Evolutionary conservation across 306 rosid species (phyloP), one percentile per base, ranked within the genome.

Genomic region (Trifolium fragiferum): DNA sequence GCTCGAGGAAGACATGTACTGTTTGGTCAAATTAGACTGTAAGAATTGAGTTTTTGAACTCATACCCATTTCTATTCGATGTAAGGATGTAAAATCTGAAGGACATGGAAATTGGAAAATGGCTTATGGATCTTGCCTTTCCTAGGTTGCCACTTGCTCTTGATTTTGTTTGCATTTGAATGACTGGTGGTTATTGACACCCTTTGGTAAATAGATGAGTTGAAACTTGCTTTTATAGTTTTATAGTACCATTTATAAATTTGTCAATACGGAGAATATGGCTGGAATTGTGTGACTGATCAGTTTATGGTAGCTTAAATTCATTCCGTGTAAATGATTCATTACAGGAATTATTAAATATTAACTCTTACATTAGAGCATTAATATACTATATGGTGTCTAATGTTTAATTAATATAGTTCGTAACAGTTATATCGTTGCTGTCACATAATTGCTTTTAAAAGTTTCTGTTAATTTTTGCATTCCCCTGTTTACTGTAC

Each of bases 71-170:
- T 25, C 47, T 27, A 8, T 41, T 54, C n/a, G 43, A 32, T 16
- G 41, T 71, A 40, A 4, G 12, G 72, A 63, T 70, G 74, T 68
- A 54, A 72, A 64, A 64, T 59, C 25, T 23, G 57, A 27, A 18
- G 15, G 10, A 18, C 19, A 6, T 49, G 66, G 30, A 20, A 70
- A 61, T 12, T 38, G 65, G 41, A 20, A 70, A 78, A 25, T 25
- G 23, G 57, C 44, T 78, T 16, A 23, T 77, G 63, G 65, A 68
- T 77, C 64, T 61, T 37, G 27, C 32, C 64, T 37, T 60, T 54
- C 44, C 35, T 47, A 19, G 55, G 43, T 64, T 74, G 37, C 57
- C 23, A 62, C 25, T 63, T 78, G 58, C n/a, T 51, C 70, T 70
- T 71, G 63, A 18, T 51, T 71, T 9, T 62, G 23, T 32, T 53